These are phyloP conservation scores for Pestalotiopsis sp. DNA, from an alignment of 2,329 filamentous ascomycete genomes.

Conservation along the genomic window DNA sequence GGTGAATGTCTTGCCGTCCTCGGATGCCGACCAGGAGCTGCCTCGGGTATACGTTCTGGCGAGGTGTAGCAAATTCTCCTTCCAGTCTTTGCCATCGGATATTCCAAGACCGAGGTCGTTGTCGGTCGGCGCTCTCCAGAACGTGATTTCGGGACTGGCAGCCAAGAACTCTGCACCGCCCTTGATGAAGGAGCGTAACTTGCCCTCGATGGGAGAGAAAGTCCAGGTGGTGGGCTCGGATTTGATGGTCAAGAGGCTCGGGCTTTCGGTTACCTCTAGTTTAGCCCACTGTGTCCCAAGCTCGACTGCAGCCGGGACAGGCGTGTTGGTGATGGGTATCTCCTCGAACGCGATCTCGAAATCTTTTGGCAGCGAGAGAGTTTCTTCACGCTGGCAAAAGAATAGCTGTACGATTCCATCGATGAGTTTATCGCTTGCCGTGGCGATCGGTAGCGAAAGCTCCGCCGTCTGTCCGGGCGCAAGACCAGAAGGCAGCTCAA, in stretches of 20 bases:
- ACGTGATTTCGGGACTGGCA: constrained; percentile 25
- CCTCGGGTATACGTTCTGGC: constrained; percentile 38
- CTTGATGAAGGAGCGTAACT: constrained; percentile 26
- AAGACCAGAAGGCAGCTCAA: constrained; percentile 27
- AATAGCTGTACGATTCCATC: constrained; percentile 28
- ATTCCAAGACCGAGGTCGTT: constrained; percentile 53
- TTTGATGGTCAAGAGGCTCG: constrained; percentile 24
- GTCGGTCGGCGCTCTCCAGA: constrained; percentile 67
- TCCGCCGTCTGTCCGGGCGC: constrained; percentile 27
- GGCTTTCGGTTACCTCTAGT: constrained; percentile 22
- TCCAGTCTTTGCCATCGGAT: constrained; percentile 60
- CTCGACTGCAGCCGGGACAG: constrained; percentile 1
- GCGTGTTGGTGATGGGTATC: constrained; percentile 19
- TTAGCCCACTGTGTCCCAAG: constrained; percentile 13
- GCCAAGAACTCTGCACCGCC: constrained; percentile 26
- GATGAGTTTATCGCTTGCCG: neutral
- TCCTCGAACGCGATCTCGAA: constrained; percentile 32
- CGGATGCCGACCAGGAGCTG: constrained; percentile 25
- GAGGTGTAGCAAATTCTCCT: constrained; percentile 42
- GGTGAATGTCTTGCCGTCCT: constrained; percentile 32
- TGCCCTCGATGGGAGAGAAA: constrained; percentile 25
- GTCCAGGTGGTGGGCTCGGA: constrained; percentile 26
- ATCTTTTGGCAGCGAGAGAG: constrained; percentile 21
- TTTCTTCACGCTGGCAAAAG: constrained; percentile 26
- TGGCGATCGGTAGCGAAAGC: constrained; percentile 18